Evolutionary conservation across 768 basidiomycete species (phyloP).

Genomic region (Mycena alexandri): DNA sequence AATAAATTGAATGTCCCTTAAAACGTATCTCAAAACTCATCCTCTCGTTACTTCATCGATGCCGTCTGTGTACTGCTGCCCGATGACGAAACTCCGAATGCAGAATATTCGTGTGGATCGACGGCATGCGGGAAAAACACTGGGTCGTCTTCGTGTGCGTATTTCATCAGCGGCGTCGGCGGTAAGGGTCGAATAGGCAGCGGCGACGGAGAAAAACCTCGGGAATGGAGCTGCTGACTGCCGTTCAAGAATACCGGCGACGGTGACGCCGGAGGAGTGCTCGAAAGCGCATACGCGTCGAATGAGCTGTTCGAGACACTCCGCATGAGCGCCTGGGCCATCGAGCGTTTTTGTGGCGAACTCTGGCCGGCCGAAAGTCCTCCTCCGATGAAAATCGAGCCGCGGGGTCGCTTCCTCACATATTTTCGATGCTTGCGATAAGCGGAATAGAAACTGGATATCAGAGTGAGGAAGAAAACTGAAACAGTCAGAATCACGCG

Average conservation of each 20-base stretch:
- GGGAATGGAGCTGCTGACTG: slow-evolving; percentile 12
- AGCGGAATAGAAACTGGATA: slow-evolving; percentile 38
- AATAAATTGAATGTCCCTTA: slow-evolving; percentile 19
- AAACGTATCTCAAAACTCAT: slow-evolving; percentile 8
- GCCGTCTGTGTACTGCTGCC: slow-evolving; percentile 29
- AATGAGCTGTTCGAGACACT: slow-evolving; percentile 37
- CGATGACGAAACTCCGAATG: slow-evolving; percentile 32
- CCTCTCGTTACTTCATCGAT: slow-evolving; percentile 13
- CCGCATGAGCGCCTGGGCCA: slow-evolving; percentile 35
- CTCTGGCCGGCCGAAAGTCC: slow-evolving; percentile 30
- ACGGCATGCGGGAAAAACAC: slow-evolving; percentile 23
- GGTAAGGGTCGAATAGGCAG: slow-evolving; percentile 25
- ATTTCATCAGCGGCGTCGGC: slow-evolving; percentile 30
- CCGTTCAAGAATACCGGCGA: slow-evolving; percentile 24
- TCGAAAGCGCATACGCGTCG: slow-evolving; percentile 34
- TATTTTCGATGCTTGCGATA: slow-evolving; percentile 37
- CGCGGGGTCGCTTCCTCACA: slow-evolving; percentile 32
- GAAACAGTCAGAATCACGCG: not conserved
- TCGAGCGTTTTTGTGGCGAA: slow-evolving; percentile 30
- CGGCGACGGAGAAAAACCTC: slow-evolving; percentile 17
- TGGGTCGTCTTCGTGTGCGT: slow-evolving; percentile 11
- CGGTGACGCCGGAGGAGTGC: slow-evolving; percentile 29
- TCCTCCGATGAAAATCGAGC: slow-evolving; percentile 32
- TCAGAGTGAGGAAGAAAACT: slow-evolving; percentile 37
- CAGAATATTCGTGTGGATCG: slow-evolving; percentile 23